Base-by-base conservation (phyloP, 225 moss, liverwort and hornwort genomes). In the Sphagnum tenellum region DNA sequence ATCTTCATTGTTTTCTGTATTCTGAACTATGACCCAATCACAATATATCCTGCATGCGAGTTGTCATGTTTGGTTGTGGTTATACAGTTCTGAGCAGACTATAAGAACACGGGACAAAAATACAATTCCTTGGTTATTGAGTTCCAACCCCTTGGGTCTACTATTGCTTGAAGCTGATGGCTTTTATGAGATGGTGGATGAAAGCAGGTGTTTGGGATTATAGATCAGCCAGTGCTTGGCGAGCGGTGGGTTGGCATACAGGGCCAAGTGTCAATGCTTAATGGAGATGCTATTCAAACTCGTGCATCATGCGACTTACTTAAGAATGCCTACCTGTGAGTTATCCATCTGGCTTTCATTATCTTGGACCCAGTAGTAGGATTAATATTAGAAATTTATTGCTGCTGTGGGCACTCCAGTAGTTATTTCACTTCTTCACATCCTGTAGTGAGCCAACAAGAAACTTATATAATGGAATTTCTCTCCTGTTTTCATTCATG, bases 221-320 rank as follows among this genome's bases (percentile, higher is more conserved):
- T 95, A 75, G 95, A 95, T 67, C 95, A 95, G 66, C 89, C 95
- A 46, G 79, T 95, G 56, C 77, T 95, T 7, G 59, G 78, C 52
- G 95, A 95, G 78, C 86, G 95, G 69, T 95, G 95, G 95, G 62
- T 92, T 62, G 95, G 95, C 61, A 73, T 71, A 68, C 79, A 73
- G 69, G 89, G 88, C 61, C 74, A 78, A 66, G 75, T 62, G 64
- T 75, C 92, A 12, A 92, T 89, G 52, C 72, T 95, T 67, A 95
- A 95, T 71, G 92, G 89, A 50, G 71, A 73, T 59, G 76, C 79
- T 57, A 88, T 95, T 69, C 69, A 82, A 66, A 77, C 92, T 46
- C 92, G 89, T 65, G 76, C 78, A 12, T 73, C 86, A 12, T 86
- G 76, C 13, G 69, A 73, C 46, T 74, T 79, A 44, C 86, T 95